These are phyloP conservation scores for Mortierella sp. DNA, from an alignment of 371 early-diverging fungal species.

Conservation along the genomic window DNA sequence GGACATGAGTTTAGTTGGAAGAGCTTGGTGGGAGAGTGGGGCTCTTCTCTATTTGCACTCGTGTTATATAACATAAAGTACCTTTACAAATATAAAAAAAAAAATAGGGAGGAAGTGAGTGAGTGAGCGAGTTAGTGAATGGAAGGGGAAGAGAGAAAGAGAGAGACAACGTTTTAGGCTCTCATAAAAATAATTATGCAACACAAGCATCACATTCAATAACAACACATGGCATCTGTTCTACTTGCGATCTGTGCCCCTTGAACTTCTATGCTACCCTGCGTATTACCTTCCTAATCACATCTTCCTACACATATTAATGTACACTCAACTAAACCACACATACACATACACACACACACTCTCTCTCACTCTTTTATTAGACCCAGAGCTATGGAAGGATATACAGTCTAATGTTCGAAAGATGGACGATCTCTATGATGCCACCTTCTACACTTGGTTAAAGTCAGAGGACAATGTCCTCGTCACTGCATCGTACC, in stretches of 20 bases:
- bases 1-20: no score
- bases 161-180: neutral
- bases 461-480: slow-evolving; percentile 80
- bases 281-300: neutral
- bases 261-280: neutral
- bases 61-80: neutral
- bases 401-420: slow-evolving; percentile 75
- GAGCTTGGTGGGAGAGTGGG: no score
- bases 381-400: slow-evolving; percentile 64
- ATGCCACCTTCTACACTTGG: slow-evolving; percentile 81
- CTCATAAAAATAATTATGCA: no score
- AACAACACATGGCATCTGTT: no score
- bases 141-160: neutral
- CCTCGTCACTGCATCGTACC: slow-evolving; percentile 73
- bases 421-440: slow-evolving; percentile 79
- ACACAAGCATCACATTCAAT: no score
- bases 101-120: neutral
- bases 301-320: no score
- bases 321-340: no score
- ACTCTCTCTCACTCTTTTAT: neutral
- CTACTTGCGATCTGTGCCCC: no score
- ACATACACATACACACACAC: neutral
- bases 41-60: no score
- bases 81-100: neutral
- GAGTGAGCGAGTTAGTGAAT: no score